phyloP scores from a whole-genome alignment of 2,329 filamentous ascomycete genomes.

The Elsinoe perseae region DNA sequence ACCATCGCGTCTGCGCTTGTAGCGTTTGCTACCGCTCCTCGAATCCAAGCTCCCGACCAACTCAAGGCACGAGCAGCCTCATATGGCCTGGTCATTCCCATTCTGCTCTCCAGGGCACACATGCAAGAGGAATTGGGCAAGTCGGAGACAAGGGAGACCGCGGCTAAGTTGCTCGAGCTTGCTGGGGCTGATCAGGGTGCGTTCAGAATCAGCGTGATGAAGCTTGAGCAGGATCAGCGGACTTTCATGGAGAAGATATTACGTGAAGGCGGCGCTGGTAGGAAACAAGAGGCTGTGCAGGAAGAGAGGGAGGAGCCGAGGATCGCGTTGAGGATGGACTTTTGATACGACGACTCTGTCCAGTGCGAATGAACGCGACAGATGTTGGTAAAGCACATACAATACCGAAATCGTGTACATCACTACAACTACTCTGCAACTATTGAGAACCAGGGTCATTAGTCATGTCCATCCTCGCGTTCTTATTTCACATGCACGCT shows the following conservation, averaged over 20 bases:
- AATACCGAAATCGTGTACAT: not conserved
- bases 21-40: conserved; percentile 52
- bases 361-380: no score
- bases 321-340: conserved; percentile 94
- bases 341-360: no score
- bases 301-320: conserved; percentile 53
- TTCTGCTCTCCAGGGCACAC: conserved; percentile 64
- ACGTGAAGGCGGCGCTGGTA: conserved; percentile 37
- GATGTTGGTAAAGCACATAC: not conserved
- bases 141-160: conserved; percentile 53
- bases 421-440: not conserved
- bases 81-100: conserved; percentile 68
- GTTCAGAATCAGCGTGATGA: conserved; percentile 67
- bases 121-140: conserved; percentile 47
- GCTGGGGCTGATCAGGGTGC: conserved; percentile 63
- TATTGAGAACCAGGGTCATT: not conserved
- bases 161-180: conserved; percentile 68
- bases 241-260: conserved; percentile 62
- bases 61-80: conserved; percentile 46
- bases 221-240: conserved; percentile 63
- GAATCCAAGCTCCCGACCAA: conserved; percentile 15
- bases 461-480: not conserved
- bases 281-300: conserved; percentile 42
- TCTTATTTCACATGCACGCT: not conserved
- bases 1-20: conserved; percentile 68